Evolutionary conservation across 805 yeast species (phyloP).

Genomic region (Metschnikowia lochheadii): DNA sequence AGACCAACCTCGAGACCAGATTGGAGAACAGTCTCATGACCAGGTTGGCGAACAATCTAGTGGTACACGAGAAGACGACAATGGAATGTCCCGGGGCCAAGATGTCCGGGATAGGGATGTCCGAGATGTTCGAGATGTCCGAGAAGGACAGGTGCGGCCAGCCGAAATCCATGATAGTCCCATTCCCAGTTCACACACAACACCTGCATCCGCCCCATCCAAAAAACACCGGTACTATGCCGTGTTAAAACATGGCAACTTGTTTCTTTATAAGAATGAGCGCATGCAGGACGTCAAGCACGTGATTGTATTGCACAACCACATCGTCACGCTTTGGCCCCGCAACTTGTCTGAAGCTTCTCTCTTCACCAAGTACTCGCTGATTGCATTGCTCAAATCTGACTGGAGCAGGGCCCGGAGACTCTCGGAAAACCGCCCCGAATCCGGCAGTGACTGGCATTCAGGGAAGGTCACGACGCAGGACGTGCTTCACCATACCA

Average conservation of each 20-base stretch:
- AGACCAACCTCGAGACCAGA: no score
- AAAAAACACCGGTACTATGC: slow-evolving; percentile 64
- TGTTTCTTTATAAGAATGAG: slow-evolving; percentile 78
- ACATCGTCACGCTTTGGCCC: slow-evolving; percentile 83
- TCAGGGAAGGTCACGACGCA: slow-evolving; percentile 19
- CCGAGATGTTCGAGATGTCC: not conserved
- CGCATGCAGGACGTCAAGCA: slow-evolving; percentile 62
- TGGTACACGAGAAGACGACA: no score
- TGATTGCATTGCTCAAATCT: slow-evolving; percentile 66
- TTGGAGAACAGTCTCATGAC: no score
- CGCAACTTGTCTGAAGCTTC: slow-evolving; percentile 67
- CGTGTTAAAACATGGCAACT: slow-evolving; percentile 78
- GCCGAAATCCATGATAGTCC: not conserved
- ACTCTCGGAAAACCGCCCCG: slow-evolving; percentile 17
- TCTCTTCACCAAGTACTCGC: slow-evolving; percentile 72
- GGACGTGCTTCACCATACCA: slow-evolving; percentile 23
- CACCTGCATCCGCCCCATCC: slow-evolving; percentile 1
- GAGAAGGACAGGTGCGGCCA: not conserved
- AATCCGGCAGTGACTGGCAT: slow-evolving; percentile 8
- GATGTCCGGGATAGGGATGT: no score
- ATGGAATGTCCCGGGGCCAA: no score
- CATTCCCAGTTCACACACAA: not conserved
- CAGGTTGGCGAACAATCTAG: not conserved
- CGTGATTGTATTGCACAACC: slow-evolving; percentile 71
- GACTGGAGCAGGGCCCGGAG: slow-evolving; percentile 27